These are phyloP conservation scores for Fusarium irregulare DNA, from an alignment of 2,329 filamentous ascomycete genomes.

Conservation along the genomic window DNA sequence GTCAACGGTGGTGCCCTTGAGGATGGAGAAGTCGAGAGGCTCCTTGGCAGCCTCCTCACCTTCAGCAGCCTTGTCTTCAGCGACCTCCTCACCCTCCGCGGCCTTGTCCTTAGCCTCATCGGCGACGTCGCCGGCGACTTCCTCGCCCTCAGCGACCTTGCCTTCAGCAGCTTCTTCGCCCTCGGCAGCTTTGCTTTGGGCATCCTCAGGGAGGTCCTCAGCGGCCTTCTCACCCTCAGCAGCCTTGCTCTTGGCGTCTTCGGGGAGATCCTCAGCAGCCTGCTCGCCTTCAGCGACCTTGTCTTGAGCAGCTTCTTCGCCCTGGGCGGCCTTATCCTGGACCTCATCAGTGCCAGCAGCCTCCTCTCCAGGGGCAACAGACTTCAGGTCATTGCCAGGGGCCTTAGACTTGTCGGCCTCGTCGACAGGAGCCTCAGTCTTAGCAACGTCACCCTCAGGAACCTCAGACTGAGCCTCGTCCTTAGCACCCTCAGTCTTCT, in stretches of 20 bases:
- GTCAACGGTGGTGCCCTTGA: slow-evolving; percentile 49
- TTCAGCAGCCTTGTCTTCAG: slow-evolving; percentile 20
- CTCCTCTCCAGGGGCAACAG: slow-evolving; percentile 52
- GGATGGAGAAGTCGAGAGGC: slow-evolving; percentile 32
- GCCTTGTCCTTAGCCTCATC: slow-evolving; percentile 10
- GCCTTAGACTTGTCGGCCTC: slow-evolving; percentile 34
- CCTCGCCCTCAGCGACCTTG: slow-evolving; percentile 10
- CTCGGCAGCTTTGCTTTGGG: slow-evolving; percentile 11
- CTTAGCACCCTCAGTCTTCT: slow-evolving; percentile 29
- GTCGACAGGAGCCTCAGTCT: slow-evolving; percentile 4
- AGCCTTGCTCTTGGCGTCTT: slow-evolving; percentile 20
- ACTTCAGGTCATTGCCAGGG: slow-evolving; percentile 53
- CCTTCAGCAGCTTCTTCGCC: slow-evolving; percentile 10
- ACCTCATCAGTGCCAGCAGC: slow-evolving; percentile 46
- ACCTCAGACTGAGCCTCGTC: slow-evolving; percentile 41
- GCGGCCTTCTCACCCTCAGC: slow-evolving; percentile 6
- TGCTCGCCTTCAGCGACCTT: slow-evolving; percentile 43
- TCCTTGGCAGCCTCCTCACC: slow-evolving; percentile 33
- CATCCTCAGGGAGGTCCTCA: slow-evolving; percentile 13
- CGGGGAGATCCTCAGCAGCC: neutral
- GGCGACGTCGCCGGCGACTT: neutral
- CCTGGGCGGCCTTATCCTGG: slow-evolving; percentile 33
- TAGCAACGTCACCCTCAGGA: slow-evolving; percentile 9
- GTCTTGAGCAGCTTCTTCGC: slow-evolving; percentile 11
- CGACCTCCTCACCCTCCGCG: slow-evolving; percentile 10